Percentiles rank a stretch among this genome's conserved stretches.
Evolutionary conservation across 495 filamentous ascomycete species (phyloP).

Genomic region (Chaetomidium leptoderma): DNA sequence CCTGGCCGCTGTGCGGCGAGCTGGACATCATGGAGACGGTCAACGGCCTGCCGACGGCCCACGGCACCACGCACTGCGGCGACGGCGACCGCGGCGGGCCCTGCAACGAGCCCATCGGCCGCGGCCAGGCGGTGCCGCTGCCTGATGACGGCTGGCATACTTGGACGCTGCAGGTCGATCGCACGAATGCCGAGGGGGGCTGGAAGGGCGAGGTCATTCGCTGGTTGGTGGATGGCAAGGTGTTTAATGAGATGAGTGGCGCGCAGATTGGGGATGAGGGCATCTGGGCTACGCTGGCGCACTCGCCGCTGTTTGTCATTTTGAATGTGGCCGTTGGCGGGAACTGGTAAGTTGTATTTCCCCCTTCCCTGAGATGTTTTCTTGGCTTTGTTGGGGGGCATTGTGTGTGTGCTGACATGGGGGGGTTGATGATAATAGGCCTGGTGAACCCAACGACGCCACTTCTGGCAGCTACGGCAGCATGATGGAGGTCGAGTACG

Average conservation of each 20-base stretch:
- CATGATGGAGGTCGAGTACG: constrained; percentile 51
- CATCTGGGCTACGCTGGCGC: constrained; percentile 45
- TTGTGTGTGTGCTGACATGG: neutral
- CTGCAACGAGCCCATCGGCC: constrained; percentile 47
- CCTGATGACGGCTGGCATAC: constrained; percentile 42
- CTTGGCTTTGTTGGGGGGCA: too few relatives aligned
- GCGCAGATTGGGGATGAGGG: constrained; percentile 39
- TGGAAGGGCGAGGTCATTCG: constrained; percentile 44
- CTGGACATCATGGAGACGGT: constrained; percentile 53
- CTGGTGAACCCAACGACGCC: constrained; percentile 28
- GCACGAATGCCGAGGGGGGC: constrained; percentile 29
- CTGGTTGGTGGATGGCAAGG: constrained; percentile 43
- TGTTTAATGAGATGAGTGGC: constrained; percentile 39
- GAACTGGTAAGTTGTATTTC: constrained; percentile 35
- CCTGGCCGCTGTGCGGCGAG: constrained; percentile 50
- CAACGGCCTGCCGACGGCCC: constrained; percentile 42
- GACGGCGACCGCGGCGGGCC: constrained; percentile 31
- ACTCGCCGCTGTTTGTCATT: constrained; percentile 45
- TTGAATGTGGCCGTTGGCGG: constrained; percentile 52
- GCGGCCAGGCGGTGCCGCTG: constrained; percentile 28
- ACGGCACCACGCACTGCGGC: constrained; percentile 51
- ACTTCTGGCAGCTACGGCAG: constrained; percentile 43
- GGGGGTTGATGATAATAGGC: constrained; percentile 19
- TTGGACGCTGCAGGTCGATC: constrained; percentile 45
- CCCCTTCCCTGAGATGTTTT: neutral